Evolutionary conservation across 2,329 filamentous ascomycete species (phyloP), one percentile per base, ranked within the genome.

Genomic region (Penicillium paneum): DNA sequence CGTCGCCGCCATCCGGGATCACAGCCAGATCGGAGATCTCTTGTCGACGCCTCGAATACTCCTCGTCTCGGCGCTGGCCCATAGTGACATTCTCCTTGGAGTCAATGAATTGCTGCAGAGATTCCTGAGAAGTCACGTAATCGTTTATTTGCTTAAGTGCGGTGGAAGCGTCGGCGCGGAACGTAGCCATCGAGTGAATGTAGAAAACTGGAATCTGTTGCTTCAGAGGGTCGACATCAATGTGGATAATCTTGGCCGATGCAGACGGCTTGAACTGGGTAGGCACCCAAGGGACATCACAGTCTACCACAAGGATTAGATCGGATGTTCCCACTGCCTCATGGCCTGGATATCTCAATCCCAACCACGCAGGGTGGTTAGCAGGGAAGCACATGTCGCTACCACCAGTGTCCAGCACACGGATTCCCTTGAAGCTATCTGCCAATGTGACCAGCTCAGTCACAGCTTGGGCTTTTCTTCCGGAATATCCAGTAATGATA

Each of bases 261-360:
- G 76, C 70, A 3, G 76, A 78, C 0, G 86, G 86, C 42, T 80
- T 79, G 73, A 82, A 86, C 57, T 85, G 84, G 0, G 90, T 94
- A n/a, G 87, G 86, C 52, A 97, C 91, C 91, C 91, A 97, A 0
- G 92, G 92, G 0, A 96, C 91, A 67, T 97, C 92, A 60, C 91
- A 95, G 71, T 97, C 89, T 24, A 96, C 68, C 2, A 96, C 87
- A 1, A 97, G 62, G 55, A 97, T 95, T 11, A 91, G 83, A 69
- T 97, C 93, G 0, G 92, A 90, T 0, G 84, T 84, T 55, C 80
- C 82, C 68, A 96, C 89, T 39, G 80, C 79, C 2, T 89, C 84
- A 48, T 96, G 88, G 3, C 83, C 79, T 3, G 90, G 90, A 64
- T 86, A 95, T 40, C 85, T 81, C 48, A 94, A 71, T 2, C 92